These are phyloP conservation scores for Tuber indicum DNA, from an alignment of 495 filamentous ascomycete genomes.

Conservation along the genomic window DNA sequence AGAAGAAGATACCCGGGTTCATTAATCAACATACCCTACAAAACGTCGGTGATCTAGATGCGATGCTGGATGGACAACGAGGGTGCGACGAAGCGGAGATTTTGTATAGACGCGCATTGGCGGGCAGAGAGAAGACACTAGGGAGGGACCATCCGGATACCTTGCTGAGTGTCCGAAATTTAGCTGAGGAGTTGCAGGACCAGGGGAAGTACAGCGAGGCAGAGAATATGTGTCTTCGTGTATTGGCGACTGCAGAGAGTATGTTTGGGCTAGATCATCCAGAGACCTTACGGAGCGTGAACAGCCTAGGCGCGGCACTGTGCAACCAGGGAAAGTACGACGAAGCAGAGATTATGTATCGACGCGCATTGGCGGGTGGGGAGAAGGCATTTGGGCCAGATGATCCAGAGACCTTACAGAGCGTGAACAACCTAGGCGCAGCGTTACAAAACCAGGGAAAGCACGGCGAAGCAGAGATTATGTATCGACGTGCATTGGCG, in stretches of 20 bases:
- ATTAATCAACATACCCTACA: conserved; percentile 18
- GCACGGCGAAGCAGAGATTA: not conserved
- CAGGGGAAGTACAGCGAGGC: too few species aligned
- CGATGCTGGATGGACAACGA: not conserved
- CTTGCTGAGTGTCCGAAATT: too few species aligned
- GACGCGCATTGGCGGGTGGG: conserved; percentile 13
- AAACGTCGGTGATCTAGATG: not conserved
- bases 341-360: not conserved
- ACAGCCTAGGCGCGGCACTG: too few species aligned
- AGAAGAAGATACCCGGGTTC: conserved; percentile 21
- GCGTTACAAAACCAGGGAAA: not conserved
- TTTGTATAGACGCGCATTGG: not conserved
- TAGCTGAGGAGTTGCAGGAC: too few species aligned
- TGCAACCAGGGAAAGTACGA: too few species aligned
- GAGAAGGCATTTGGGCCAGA: conserved; percentile 16
- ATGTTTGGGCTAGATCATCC: too few species aligned
- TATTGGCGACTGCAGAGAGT: too few species aligned
- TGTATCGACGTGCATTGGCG: not conserved
- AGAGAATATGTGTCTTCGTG: too few species aligned
- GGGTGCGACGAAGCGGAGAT: not conserved
- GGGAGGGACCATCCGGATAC: too few species aligned
- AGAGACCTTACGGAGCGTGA: too few species aligned
- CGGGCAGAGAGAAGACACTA: conserved; percentile 1
- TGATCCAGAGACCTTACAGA: conserved; percentile 12
- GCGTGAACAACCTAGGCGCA: not conserved